Base-by-base conservation (phyloP, 768 basidiomycete species). In the Auriscalpium vulgare region DNA sequence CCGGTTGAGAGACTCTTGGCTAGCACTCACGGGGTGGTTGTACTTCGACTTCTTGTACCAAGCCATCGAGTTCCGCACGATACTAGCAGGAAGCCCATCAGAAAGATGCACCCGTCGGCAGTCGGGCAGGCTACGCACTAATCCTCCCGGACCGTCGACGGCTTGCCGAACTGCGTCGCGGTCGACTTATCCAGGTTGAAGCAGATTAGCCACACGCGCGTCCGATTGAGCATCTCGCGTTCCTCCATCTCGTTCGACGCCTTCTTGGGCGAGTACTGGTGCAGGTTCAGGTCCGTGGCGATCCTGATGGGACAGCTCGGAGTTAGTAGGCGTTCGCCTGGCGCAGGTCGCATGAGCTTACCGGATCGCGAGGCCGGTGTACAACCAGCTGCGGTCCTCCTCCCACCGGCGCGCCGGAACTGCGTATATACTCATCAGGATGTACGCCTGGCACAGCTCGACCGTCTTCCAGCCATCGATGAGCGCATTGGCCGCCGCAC, bases 131-230 rank as follows among this genome's bases (percentile, higher is more conserved):
- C 77, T 52, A 71, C 69, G 83, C 85, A 90, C 87, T 86, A 90
- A 54, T 80, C 71, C 54, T 79, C 80, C 1, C 76, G 76, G 66
- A 97, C 85, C 47, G 89, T 90, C 16, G 89, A 84, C 0, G 83
- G 80, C 70, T 92, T 92, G 54, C 94, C 94, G 69, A 95, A 92
- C 68, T 94, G 87, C 16, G 84, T 86, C 4, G 89, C 85, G 8
- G 88, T 87, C 6, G 91, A 94, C 21, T 91, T 85, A 68, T 97
- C 94, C 44, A 95, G 73, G 69, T 94, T 91, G 72, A 87, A 91
- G 69, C 91, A 94, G 66, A 86, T 88, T 56, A 95, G 71, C 93
- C 93, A 97, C 7, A 88, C 80, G 19, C 93, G 82, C 52, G 91
- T 91, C 44, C 94, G 85, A 66, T 94, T 95, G 54, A 93, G 80